A percentile compares a stretch with the other conserved stretches of the same genome.
Evolutionary conservation across 108 stramenopile species (phyloP).

Genomic region (Cyclotella cryptica): DNA sequence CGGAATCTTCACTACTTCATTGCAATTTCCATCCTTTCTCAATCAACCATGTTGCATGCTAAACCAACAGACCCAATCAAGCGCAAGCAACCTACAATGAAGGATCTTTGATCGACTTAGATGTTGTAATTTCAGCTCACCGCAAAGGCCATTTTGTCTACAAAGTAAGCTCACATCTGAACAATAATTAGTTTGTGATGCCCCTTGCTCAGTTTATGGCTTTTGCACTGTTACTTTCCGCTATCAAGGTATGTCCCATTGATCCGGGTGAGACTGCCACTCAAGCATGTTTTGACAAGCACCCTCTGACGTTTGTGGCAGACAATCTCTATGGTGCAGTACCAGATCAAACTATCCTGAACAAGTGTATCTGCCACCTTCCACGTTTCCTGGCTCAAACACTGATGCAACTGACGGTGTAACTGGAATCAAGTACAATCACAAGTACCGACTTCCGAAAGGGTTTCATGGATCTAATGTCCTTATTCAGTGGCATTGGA

Average conservation of each 20-base stretch:
- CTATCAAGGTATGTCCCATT: constrained; percentile 52
- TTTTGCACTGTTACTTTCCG: not conserved
- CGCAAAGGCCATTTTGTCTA: constrained; percentile 44
- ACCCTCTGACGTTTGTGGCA: constrained; percentile 39
- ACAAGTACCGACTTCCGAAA: constrained; percentile 35
- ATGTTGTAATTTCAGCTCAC: constrained; percentile 58
- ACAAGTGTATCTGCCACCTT: constrained; percentile 39
- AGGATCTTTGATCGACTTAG: constrained; percentile 47
- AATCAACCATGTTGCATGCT: not conserved
- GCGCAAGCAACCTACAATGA: constrained; percentile 43
- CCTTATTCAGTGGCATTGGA: constrained; percentile 53
- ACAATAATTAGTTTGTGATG: not conserved
- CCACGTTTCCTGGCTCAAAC: constrained; percentile 5
- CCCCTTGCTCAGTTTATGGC: not conserved
- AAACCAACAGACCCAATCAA: constrained; percentile 16
- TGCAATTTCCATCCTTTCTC: not conserved
- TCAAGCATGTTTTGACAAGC: constrained; percentile 39
- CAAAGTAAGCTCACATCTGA: constrained; percentile 12
- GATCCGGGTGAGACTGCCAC: constrained; percentile 46
- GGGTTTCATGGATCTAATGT: constrained; percentile 37
- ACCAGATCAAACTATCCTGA: constrained; percentile 47
- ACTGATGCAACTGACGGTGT: constrained; percentile 10
- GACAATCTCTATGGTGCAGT: constrained; percentile 43
- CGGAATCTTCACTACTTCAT: not conserved
- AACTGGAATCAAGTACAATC: constrained; percentile 25